Evolutionary conservation across 257 asterid genomes (phyloP).

Genomic region (Solanum tacnaense): DNA sequence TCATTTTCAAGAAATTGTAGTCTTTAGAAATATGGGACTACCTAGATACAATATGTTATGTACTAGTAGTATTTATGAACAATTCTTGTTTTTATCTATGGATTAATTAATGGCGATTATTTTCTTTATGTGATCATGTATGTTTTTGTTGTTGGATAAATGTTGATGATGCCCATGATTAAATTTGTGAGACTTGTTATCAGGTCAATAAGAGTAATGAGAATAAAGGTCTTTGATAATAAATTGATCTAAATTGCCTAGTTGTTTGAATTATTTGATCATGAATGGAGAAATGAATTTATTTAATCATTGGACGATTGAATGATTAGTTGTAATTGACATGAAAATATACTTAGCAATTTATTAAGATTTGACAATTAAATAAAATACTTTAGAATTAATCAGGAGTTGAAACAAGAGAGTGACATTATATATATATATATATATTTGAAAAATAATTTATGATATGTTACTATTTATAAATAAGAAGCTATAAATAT

Average conservation of each 20-base stretch:
- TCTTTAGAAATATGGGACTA: neutral
- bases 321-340: neutral
- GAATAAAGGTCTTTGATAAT: neutral
- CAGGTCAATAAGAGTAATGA: neutral
- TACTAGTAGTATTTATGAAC: neutral
- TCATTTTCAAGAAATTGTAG: conserved; percentile 61
- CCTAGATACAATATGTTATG: neutral
- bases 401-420: neutral
- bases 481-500: too few species aligned
- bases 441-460: too few species aligned
- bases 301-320: neutral
- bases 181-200: neutral
- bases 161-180: neutral
- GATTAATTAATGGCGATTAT: neutral
- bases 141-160: neutral
- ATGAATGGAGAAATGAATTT: neutral
- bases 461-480: neutral
- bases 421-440: neutral
- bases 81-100: neutral
- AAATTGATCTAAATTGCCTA: neutral
- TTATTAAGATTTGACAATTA: neutral
- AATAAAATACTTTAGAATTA: neutral
- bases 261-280: neutral
- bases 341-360: neutral
- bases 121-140: neutral